Conservation (phyloP, 352 stramenopile genomes). For the Blastocystis sp. region DNA sequence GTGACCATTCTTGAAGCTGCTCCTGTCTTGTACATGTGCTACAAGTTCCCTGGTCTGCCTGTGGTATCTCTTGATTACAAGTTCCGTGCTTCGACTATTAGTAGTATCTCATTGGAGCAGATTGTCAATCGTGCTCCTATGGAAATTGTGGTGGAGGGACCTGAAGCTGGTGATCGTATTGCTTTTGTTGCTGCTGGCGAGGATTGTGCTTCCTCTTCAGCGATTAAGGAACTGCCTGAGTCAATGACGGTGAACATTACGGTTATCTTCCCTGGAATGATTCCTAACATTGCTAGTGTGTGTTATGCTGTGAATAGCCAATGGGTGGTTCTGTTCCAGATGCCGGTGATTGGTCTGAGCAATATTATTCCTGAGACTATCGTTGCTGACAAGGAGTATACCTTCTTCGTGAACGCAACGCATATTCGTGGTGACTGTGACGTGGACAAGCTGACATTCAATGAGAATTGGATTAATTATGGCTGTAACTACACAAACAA, state of each 20-base stretch:
- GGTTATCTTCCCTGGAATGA: slow-evolving; percentile 2
- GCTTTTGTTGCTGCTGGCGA: slow-evolving; percentile 17
- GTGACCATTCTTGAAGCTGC: background rate
- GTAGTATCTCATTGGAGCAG: background rate
- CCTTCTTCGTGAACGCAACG: slow-evolving; percentile 53
- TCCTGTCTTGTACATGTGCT: slow-evolving; percentile 18
- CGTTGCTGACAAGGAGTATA: slow-evolving; percentile 47
- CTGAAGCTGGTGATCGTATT: slow-evolving; percentile 9
- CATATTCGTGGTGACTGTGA: slow-evolving; percentile 19
- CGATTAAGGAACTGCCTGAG: background rate
- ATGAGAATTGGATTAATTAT: slow-evolving; percentile 13
- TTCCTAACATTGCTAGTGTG: background rate
- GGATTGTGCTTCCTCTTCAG: background rate
- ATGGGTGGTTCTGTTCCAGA: background rate
- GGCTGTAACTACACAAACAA: slow-evolving; percentile 52
- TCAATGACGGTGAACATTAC: background rate
- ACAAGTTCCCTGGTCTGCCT: slow-evolving; percentile 10
- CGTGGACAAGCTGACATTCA: background rate
- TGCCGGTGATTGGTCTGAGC: slow-evolving; percentile 47
- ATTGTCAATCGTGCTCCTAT: slow-evolving; percentile 18
- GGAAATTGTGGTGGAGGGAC: background rate
- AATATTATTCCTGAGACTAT: slow-evolving; percentile 49
- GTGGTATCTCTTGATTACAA: background rate
- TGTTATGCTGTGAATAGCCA: slow-evolving; percentile 55
- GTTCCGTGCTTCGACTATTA: slow-evolving; percentile 19